phyloP scores from a whole-genome alignment of 345 rosid species.

The Jatropha curcas region DNA sequence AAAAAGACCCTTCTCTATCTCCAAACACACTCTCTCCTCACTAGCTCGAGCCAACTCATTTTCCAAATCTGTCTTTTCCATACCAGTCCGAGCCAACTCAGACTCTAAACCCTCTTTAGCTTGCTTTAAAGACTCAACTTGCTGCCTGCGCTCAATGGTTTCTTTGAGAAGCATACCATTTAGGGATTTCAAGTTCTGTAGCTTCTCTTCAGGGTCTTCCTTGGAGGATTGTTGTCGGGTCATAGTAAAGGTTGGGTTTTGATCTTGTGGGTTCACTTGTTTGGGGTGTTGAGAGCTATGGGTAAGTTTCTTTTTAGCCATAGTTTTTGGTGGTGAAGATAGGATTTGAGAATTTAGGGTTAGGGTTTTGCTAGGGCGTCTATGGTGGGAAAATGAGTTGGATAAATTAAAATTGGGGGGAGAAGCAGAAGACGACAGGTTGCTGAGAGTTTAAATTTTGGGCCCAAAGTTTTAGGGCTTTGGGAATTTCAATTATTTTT shows the following conservation, averaged over 20 bases:
- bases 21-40: conserved; percentile 44
- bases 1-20: conserved; percentile 43
- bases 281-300: conserved; percentile 17
- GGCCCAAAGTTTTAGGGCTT: conserved; percentile 31
- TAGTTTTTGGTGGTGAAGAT: conserved; percentile 22
- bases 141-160: conserved; percentile 48
- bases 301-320: conserved; percentile 54
- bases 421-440: too few relatives aligned
- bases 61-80: conserved; percentile 33
- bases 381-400: conserved; percentile 31
- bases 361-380: conserved; percentile 46
- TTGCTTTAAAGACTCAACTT: conserved; percentile 45
- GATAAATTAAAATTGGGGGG: too few relatives aligned
- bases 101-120: conserved; percentile 44
- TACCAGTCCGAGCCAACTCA: conserved; percentile 36
- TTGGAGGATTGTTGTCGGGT: conserved; percentile 21
- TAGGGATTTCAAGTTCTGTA: conserved; percentile 56
- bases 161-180: conserved; percentile 58
- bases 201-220: conserved; percentile 48
- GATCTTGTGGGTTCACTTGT: conserved; percentile 19
- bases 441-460: conserved; percentile 34
- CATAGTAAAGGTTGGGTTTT: conserved; percentile 8
- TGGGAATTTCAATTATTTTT: background rate
- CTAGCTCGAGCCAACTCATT: conserved; percentile 36
- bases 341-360: conserved; percentile 18